These are phyloP conservation scores for Nicotiana sylvestris DNA, from an alignment of 257 asterid species.

Conservation along the genomic window DNA sequence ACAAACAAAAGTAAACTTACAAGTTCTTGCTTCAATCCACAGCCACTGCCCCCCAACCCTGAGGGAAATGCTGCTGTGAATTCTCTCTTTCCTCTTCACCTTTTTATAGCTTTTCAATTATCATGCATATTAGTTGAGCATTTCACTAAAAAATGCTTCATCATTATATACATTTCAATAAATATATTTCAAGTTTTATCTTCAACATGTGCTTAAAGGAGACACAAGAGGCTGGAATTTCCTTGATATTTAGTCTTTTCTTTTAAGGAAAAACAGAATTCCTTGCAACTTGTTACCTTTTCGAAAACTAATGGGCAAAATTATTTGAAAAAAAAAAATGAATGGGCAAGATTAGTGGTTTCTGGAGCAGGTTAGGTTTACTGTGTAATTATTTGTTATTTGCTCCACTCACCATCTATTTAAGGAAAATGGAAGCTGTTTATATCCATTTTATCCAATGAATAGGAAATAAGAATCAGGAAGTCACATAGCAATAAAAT, in stretches of 20 bases:
- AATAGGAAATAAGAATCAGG: background rate
- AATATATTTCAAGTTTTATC: background rate
- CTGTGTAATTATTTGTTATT: background rate
- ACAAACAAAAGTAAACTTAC: no score
- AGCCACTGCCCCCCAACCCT: no score
- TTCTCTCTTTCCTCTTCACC: no score
- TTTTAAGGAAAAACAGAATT: background rate
- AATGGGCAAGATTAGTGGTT: background rate
- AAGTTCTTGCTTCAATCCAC: no score
- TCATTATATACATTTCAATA: background rate
- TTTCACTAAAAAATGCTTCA: background rate
- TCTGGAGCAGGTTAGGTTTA: background rate
- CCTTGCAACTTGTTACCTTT: background rate
- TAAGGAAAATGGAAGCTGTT: background rate
- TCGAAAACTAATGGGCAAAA: background rate
- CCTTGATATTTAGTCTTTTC: background rate
- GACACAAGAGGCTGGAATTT: background rate
- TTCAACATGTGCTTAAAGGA: background rate
- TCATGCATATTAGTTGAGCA: background rate
- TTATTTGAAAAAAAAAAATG: no score
- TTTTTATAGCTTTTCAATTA: no score
- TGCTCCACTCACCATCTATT: background rate
- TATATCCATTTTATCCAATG: background rate
- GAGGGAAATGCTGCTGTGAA: background rate
- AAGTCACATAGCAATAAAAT: background rate